Base-by-base conservation (phyloP, 2,329 filamentous ascomycete genomes). In the Nannizzia gypsea region DNA sequence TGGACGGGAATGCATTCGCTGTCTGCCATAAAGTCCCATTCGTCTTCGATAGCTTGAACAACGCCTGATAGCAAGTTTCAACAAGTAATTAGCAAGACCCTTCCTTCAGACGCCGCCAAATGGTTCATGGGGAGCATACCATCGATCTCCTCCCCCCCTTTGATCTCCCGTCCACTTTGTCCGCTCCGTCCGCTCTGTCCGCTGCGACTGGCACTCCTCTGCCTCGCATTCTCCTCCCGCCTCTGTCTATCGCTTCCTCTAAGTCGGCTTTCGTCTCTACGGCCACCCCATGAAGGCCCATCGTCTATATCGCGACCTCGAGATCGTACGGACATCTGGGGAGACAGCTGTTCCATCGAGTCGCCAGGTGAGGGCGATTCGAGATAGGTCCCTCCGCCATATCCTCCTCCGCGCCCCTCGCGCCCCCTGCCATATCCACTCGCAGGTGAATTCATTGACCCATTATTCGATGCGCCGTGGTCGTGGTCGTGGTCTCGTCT, bases 1-100 rank as follows among this genome's bases (percentile, higher is more conserved):
- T 97, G 91, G 38, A 97, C 90, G 1, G 93, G 93, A 34, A 96
- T 84, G 70, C 91, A 96, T 69, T 93, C 87, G 63, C 87, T 86
- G 67, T 88, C 82, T 64, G 88, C 89, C 88, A 99, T 93, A 66
- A 90, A 87, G 48, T 89, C 87, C 92, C 93, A 99, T 70, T 95
- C 90, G 60, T 82, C 77, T 70, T 91, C 86, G 68, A 99, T 96
- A 66, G 88, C 85, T 65, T 89, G 85, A 56, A 97, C 79, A 1
- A 96, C 78, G 63, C 82, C 81, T 78, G 46, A 24, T 59, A 48
- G 28, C 55, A 56, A 61, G 42, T 28, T 57, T 28, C 15, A 54
- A 42, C 3, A n/a, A 3, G 13, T n/a, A 62, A 50, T 50, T 34
- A 52, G 44, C 56, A 26, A 60, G 57, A 13, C 52, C 17, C 34